Conservation (phyloP, 306 rosid species). For the Corylus heterophylla region DNA sequence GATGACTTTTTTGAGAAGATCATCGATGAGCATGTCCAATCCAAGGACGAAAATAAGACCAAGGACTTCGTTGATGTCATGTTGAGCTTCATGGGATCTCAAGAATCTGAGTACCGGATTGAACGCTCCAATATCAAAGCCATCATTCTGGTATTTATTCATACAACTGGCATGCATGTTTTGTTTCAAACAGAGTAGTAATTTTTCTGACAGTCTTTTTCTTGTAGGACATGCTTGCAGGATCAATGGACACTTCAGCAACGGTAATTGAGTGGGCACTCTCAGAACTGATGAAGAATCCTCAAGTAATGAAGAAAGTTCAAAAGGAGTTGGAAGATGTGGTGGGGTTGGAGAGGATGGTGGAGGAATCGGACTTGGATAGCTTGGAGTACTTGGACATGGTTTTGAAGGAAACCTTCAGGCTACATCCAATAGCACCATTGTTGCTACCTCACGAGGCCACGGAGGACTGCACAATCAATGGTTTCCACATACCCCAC, state of each 20-base stretch:
- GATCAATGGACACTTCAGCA: slow-evolving; percentile 54
- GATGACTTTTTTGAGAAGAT: slow-evolving; percentile 60
- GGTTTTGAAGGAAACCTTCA: slow-evolving; percentile 56
- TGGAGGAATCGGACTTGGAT: slow-evolving; percentile 58
- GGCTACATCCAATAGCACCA: slow-evolving; percentile 67
- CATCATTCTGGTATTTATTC: slow-evolving; percentile 42
- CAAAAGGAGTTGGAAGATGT: slow-evolving; percentile 52
- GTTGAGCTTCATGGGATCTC: slow-evolving; percentile 47
- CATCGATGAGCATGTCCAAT: slow-evolving; percentile 56
- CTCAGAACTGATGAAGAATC: slow-evolving; percentile 52
- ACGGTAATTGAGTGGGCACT: slow-evolving; percentile 57
- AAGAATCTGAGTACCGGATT: slow-evolving; percentile 50
- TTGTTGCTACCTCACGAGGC: slow-evolving; percentile 57
- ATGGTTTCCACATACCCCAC: slow-evolving; percentile 13
- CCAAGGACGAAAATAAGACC: slow-evolving; percentile 26
- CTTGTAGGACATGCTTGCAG: slow-evolving; percentile 55
- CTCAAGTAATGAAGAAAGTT: slow-evolving; percentile 54
- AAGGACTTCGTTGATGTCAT: slow-evolving; percentile 71
- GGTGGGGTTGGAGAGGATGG: slow-evolving; percentile 56
- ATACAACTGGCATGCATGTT: not conserved
- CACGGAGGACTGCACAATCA: slow-evolving; percentile 45
- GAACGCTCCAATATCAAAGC: slow-evolving; percentile 63
- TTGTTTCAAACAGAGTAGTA: not conserved
- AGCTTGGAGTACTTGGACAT: slow-evolving; percentile 47
- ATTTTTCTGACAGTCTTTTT: not conserved